phyloP scores from a whole-genome alignment of 208 protist species.

The Crithidia mellificae region DNA sequence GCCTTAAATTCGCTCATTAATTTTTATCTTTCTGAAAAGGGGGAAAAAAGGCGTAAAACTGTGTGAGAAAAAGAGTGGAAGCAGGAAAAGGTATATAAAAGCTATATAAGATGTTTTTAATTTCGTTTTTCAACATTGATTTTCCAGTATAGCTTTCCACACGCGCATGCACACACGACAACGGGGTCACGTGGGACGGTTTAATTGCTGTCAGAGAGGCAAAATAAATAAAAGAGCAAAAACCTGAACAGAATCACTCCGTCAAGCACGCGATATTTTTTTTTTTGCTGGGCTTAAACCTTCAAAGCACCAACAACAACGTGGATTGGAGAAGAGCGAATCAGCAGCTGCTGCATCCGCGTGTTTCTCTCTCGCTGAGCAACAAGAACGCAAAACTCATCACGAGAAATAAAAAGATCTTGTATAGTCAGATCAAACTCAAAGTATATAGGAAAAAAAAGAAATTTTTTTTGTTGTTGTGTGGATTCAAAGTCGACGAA shows the following conservation, averaged over 20 bases:
- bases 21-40: neutral
- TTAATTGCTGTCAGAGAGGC: too few relatives aligned
- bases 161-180: neutral
- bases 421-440: too few relatives aligned
- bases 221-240: constrained; percentile 23
- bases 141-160: neutral
- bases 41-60: constrained; percentile 1
- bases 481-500: too few relatives aligned
- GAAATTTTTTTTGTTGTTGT: too few relatives aligned
- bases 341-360: too few relatives aligned
- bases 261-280: neutral
- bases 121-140: neutral
- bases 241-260: neutral
- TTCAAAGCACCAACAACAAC: constrained; percentile 5
- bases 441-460: too few relatives aligned
- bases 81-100: neutral
- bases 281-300: neutral
- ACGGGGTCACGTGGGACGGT: too few relatives aligned
- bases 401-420: too few relatives aligned
- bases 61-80: neutral
- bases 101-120: neutral
- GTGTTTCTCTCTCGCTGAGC: too few relatives aligned
- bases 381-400: too few relatives aligned
- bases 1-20: neutral
- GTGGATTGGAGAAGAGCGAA: too few relatives aligned